Conservation (phyloP, 805 yeast species). For the Phaffomyces thermotolerans region DNA sequence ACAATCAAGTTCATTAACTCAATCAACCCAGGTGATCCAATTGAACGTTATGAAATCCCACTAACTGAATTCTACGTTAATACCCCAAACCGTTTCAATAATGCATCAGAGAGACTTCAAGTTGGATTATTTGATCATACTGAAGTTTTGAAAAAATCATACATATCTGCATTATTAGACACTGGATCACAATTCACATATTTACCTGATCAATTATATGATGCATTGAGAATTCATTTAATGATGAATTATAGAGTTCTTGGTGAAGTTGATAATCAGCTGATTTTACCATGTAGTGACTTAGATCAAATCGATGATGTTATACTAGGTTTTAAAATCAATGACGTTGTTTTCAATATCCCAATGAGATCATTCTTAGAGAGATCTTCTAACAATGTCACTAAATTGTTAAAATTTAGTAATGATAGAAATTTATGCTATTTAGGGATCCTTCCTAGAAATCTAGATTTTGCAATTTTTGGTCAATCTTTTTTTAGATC, state of each 20-base stretch:
- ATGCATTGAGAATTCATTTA: background rate
- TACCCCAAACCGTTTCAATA: background rate
- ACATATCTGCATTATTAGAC: slow-evolving; percentile 15
- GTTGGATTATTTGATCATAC: slow-evolving; percentile 6
- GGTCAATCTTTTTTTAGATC: slow-evolving; percentile 19
- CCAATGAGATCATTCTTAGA: slow-evolving; percentile 6
- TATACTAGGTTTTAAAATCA: background rate
- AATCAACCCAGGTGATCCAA: slow-evolving; percentile 1
- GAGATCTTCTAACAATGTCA: background rate
- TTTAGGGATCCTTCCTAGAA: slow-evolving; percentile 10
- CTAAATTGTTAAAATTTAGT: background rate
- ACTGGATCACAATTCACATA: slow-evolving; percentile 17
- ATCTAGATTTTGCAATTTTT: slow-evolving; percentile 7
- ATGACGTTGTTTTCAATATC: background rate
- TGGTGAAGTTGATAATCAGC: background rate
- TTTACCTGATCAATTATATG: slow-evolving; percentile 13
- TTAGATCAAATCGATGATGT: background rate
- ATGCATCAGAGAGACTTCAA: background rate
- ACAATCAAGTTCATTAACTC: slow-evolving; percentile 26
- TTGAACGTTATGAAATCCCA: slow-evolving; percentile 9
- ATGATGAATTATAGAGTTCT: background rate
- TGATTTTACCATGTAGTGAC: slow-evolving; percentile 4
- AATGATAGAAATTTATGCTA: slow-evolving; percentile 8
- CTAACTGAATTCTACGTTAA: slow-evolving; percentile 9
- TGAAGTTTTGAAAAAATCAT: slow-evolving; percentile 1